phyloP scores from a whole-genome alignment of 352 stramenopile genomes.

The Pythium myriotylum region DNA sequence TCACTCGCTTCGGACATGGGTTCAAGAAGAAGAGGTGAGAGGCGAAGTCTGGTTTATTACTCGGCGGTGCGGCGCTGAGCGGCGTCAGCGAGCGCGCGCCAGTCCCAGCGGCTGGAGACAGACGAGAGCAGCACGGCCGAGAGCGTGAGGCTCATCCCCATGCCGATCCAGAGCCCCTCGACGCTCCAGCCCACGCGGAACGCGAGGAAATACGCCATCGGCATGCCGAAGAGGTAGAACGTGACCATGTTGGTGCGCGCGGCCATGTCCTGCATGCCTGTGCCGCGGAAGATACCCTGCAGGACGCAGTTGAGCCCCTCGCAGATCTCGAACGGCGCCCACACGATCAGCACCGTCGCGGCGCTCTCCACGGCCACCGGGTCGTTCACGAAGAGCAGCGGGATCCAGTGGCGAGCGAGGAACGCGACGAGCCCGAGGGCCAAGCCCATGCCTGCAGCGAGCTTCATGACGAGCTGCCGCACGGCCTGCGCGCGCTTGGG shows the following conservation, averaged over 20 bases:
- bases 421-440: constrained; percentile 44
- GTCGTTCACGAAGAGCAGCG: constrained; percentile 55
- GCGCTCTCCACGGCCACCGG: constrained; percentile 38
- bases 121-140: constrained; percentile 32
- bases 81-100: constrained; percentile 36
- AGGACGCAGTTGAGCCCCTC: constrained; percentile 71
- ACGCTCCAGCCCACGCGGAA: constrained; percentile 52
- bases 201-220: constrained; percentile 58
- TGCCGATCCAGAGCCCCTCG: constrained; percentile 81
- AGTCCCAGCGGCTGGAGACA: constrained; percentile 45
- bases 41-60: constrained; percentile 1
- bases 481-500: constrained; percentile 58
- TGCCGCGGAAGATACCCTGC: constrained; percentile 77
- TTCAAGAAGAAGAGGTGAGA: background rate
- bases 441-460: constrained; percentile 33
- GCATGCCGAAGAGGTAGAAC: constrained; percentile 82
- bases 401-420: constrained; percentile 51
- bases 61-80: constrained; percentile 34
- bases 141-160: constrained; percentile 54
- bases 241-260: constrained; percentile 69
- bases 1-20: background rate
- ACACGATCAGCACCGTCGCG: constrained; percentile 52
- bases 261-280: constrained; percentile 67
- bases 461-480: constrained; percentile 42
- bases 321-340: constrained; percentile 73